Conservation (phyloP, 2,329 filamentous ascomycete species). For the Neurospora crassa region DNA sequence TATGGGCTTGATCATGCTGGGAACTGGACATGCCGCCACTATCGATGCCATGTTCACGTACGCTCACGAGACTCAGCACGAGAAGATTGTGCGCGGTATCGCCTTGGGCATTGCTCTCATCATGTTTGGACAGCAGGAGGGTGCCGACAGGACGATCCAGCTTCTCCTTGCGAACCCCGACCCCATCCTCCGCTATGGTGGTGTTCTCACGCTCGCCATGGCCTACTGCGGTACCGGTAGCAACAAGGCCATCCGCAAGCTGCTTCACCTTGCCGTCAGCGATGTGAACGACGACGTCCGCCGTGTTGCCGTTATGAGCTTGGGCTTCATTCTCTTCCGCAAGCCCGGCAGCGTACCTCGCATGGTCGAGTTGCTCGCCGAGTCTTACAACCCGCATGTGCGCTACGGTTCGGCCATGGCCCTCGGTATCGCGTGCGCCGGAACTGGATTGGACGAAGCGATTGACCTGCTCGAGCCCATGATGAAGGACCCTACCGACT, state of each 20-base stretch:
- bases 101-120: constrained; percentile 96
- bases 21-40: constrained; percentile 89
- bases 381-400: constrained; percentile 98
- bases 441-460: constrained; percentile 90
- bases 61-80: constrained; percentile 93
- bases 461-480: constrained; percentile 96
- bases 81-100: constrained; percentile 95
- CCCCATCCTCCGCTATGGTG: constrained; percentile 86
- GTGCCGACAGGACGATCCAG: constrained; percentile 88
- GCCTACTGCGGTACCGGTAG: constrained; percentile 96
- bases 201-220: constrained; percentile 96
- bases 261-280: constrained; percentile 92
- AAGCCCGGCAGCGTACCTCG: constrained; percentile 95
- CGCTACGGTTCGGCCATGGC: constrained; percentile 98
- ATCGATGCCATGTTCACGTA: constrained; percentile 97
- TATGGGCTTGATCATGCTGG: constrained; percentile 97
- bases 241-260: constrained; percentile 95
- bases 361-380: constrained; percentile 96
- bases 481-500: constrained; percentile 98
- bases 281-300: constrained; percentile 98
- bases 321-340: constrained; percentile 96
- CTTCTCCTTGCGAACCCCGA: constrained; percentile 89
- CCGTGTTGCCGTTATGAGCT: constrained; percentile 90
- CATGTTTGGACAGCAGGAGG: constrained; percentile 95
- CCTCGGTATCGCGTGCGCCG: constrained; percentile 93